These are phyloP conservation scores for Rheum nobile DNA, from an alignment of 148 eudicot species.

Conservation along the genomic window DNA sequence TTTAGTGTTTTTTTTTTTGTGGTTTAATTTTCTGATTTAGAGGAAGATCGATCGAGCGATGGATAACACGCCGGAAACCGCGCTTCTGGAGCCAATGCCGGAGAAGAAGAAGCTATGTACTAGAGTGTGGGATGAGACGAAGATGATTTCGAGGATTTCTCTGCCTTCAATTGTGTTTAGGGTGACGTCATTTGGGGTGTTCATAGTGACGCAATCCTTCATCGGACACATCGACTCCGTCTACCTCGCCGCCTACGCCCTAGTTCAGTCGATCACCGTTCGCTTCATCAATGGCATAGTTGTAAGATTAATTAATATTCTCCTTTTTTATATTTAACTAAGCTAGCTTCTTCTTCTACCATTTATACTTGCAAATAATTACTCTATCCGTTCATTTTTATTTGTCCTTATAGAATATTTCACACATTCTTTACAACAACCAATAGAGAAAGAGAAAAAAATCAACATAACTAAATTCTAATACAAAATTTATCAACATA, in stretches of 20 bases:
- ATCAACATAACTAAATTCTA: too few relatives aligned
- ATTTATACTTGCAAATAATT: too few relatives aligned
- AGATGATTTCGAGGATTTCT: neutral
- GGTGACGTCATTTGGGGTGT: neutral
- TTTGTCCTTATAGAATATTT: too few relatives aligned
- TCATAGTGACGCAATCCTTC: neutral
- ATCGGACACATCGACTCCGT: conserved; percentile 1
- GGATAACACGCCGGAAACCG: too few relatives aligned
- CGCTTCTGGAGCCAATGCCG: neutral
- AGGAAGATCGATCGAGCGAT: too few relatives aligned
- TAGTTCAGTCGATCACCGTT: neutral
- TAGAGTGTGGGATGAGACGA: neutral
- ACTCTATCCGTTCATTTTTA: too few relatives aligned
- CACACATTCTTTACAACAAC: too few relatives aligned
- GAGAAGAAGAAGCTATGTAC: neutral
- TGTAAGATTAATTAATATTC: neutral
- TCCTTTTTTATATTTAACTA: neutral
- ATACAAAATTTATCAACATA: too few relatives aligned
- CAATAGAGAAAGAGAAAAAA: too few relatives aligned
- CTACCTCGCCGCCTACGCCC: neutral
- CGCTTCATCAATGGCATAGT: neutral
- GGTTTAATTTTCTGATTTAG: too few relatives aligned
- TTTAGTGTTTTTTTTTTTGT: too few relatives aligned
- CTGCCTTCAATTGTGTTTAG: neutral
- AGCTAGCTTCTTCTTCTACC: too few relatives aligned